phyloP scores from a whole-genome alignment of 371 early-diverging fungal species.

The Saksenaea vasiformis region DNA sequence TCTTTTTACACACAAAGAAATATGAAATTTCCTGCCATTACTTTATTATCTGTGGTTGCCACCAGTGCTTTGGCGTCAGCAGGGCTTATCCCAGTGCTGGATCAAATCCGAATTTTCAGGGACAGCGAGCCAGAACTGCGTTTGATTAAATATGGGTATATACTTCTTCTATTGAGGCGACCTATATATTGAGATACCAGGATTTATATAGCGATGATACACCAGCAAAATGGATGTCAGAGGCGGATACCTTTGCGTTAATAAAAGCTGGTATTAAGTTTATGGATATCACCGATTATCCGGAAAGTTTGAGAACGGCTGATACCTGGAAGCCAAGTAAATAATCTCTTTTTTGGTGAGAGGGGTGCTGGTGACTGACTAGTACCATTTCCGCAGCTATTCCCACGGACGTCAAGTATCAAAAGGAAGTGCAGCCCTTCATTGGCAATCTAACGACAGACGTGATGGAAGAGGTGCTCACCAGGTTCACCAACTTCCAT shows the following conservation, averaged over 20 bases:
- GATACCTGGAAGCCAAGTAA: constrained; percentile 30
- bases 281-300: constrained; percentile 89
- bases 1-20: constrained; percentile 30
- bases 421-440: constrained; percentile 58
- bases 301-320: constrained; percentile 17
- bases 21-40: constrained; percentile 19
- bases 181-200: not conserved
- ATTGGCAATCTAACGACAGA: constrained; percentile 60
- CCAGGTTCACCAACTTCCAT: constrained; percentile 76
- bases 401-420: constrained; percentile 43
- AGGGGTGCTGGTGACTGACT: too few species aligned
- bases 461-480: constrained; percentile 65
- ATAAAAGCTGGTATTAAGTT: constrained; percentile 66
- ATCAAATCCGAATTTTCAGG: constrained; percentile 27
- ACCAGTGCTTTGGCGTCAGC: constrained; percentile 25
- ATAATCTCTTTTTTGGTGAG: not conserved
- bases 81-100: constrained; percentile 27
- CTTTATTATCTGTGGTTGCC: constrained; percentile 31
- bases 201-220: constrained; percentile 33
- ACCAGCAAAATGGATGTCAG: constrained; percentile 66
- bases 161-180: not conserved
- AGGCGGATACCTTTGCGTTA: constrained; percentile 67
- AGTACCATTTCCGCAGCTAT: constrained; percentile 30
- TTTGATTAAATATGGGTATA: constrained; percentile 43
- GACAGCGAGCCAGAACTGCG: constrained; percentile 29